Base-by-base conservation (phyloP, 768 basidiomycete genomes). In the Psilocybe subaeruginosa region DNA sequence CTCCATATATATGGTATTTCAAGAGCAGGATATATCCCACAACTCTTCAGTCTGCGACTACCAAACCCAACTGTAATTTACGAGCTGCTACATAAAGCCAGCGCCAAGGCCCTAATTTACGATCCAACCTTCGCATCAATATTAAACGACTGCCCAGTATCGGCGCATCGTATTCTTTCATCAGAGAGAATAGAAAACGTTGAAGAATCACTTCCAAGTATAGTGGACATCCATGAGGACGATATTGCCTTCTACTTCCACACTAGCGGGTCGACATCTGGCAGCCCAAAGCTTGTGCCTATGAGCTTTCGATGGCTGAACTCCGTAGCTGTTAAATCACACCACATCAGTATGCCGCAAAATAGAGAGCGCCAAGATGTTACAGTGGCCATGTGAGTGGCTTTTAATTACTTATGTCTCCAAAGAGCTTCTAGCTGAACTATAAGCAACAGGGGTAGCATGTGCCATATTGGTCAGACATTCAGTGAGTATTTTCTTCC, bases 231-330 rank as follows among this genome's bases (percentile, higher is more conserved):
- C 66, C 56, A 70, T 59, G 70, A 69, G 29, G 73, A 77, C 60
- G 85, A 88, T 55, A 72, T 77, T 29, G 81, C 81, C 49, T 86
- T 92, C 77, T 77, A 91, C 56, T 92, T 91, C 79, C 91, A 91
- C 72, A 92, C 91, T 8, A 89, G 87, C 60, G 91, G 91, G 14
- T 92, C 90, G 41, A 92, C 91, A 6, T 92, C 90, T n/a, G 91
- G 90, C 52, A 89, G 85, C 68, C 91, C 91, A 0, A 92, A 91
- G 69, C 85, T 92, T 29, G 88, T 93, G 0, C 89, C 85, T 14
- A 88, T 88, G 74, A 89, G 76, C 66, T 85, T 84, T 65, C 80
- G 75, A 30, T 92, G 91, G 91, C 63, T 93, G 30, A 74, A 83
- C 62, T 73, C 82, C n/a, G 84, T 83, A 2, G 74, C 86, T 54